A percentile compares a stretch with the other conserved stretches of the same genome.
Conservation (phyloP, 2,329 filamentous ascomycete species). For the Botrytis pseudocinerea region DNA sequence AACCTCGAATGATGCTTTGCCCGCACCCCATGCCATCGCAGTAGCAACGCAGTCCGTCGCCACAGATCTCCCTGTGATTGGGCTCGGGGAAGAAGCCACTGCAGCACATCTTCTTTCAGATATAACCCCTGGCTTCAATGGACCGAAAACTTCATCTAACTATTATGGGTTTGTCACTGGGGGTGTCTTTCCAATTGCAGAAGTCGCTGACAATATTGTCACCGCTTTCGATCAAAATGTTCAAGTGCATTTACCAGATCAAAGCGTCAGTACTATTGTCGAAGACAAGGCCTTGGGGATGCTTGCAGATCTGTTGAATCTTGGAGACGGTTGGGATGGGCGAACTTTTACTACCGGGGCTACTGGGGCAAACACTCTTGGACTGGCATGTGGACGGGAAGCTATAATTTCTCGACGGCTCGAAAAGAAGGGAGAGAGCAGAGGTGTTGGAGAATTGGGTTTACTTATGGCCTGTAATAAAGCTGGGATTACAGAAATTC, state of each 20-base stretch:
- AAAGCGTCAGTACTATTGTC: slow-evolving; percentile 73
- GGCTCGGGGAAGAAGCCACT: slow-evolving; percentile 47
- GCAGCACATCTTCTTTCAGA: slow-evolving; percentile 48
- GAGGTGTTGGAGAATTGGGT: slow-evolving; percentile 67
- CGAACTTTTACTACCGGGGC: slow-evolving; percentile 77
- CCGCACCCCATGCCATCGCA: slow-evolving; percentile 29
- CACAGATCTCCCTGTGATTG: slow-evolving; percentile 42
- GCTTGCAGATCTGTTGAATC: slow-evolving; percentile 64
- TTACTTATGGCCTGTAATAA: slow-evolving; percentile 64
- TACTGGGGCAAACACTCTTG: slow-evolving; percentile 65
- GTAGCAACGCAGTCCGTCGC: slow-evolving; percentile 36
- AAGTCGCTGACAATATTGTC: slow-evolving; percentile 82
- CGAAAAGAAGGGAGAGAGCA: slow-evolving; percentile 32
- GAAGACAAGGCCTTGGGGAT: slow-evolving; percentile 72
- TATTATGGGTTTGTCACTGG: slow-evolving; percentile 94
- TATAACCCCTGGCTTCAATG: slow-evolving; percentile 45
- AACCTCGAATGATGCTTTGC: slow-evolving; percentile 34
- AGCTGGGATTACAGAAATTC: slow-evolving; percentile 66
- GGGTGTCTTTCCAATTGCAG: slow-evolving; percentile 73
- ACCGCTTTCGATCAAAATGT: slow-evolving; percentile 81
- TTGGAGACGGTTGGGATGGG: slow-evolving; percentile 66
- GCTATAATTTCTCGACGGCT: slow-evolving; percentile 51
- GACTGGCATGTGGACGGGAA: slow-evolving; percentile 71
- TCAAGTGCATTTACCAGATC: slow-evolving; percentile 74
- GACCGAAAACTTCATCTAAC: slow-evolving; percentile 38